A percentile compares a stretch with the other conserved stretches of the same genome.
Conservation (phyloP, 2,329 filamentous ascomycete species). For the Cyanodermella asteris region DNA sequence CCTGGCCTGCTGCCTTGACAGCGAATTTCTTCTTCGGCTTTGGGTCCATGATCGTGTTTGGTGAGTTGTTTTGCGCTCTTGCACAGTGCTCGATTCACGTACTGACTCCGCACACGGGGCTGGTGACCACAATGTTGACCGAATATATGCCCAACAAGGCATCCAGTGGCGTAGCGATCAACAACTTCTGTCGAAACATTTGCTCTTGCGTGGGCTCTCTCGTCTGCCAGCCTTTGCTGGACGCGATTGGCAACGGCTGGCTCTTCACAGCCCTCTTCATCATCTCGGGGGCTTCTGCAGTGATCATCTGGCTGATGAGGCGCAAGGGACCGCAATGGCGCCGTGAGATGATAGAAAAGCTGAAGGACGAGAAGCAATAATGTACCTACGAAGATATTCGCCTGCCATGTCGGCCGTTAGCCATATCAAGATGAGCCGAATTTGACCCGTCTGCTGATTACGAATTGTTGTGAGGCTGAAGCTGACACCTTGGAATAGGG, state of each 20-base stretch:
- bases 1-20: constrained; percentile 39
- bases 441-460: too few relatives aligned
- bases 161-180: constrained; percentile 18
- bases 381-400: too few relatives aligned
- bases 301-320: constrained; percentile 13
- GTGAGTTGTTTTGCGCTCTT: too few relatives aligned
- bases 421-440: too few relatives aligned
- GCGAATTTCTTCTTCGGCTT: constrained; percentile 55
- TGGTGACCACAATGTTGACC: too few relatives aligned
- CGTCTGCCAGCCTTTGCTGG: constrained; percentile 17
- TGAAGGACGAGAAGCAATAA: too few relatives aligned
- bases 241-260: constrained; percentile 20
- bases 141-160: constrained; percentile 20
- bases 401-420: too few relatives aligned
- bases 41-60: constrained; percentile 60
- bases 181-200: constrained; percentile 21
- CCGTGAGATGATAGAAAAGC: too few relatives aligned
- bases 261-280: constrained; percentile 15
- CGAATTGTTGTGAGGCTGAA: too few relatives aligned
- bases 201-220: constrained; percentile 17
- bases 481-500: too few relatives aligned
- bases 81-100: too few relatives aligned
- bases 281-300: constrained; percentile 7
- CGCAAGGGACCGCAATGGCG: constrained; percentile 11
- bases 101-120: too few relatives aligned